Conservation (phyloP, 2,329 filamentous ascomycete genomes). For the Cladosporium phlei region DNA sequence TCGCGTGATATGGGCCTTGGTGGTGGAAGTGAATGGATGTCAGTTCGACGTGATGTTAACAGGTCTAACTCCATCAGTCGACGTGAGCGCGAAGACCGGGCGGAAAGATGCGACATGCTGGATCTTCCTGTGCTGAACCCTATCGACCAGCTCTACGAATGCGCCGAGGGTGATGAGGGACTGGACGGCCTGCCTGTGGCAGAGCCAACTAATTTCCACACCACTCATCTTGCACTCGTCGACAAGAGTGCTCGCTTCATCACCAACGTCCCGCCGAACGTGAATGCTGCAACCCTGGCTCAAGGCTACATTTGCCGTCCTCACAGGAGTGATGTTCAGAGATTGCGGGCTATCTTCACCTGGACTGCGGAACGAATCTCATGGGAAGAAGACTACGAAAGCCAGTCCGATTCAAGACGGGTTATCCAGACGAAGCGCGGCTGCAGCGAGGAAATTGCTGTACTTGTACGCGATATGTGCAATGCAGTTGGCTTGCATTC, state of each 20-base stretch:
- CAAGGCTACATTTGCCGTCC: conserved; percentile 91
- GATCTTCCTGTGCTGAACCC: conserved; percentile 84
- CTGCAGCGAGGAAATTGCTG: conserved; percentile 83
- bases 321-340: conserved; percentile 89
- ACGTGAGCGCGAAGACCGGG: conserved; percentile 78
- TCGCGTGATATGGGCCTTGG: conserved; percentile 67
- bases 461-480: conserved; percentile 90
- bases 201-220: conserved; percentile 74
- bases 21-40: conserved; percentile 80
- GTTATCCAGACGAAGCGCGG: conserved; percentile 80
- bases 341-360: conserved; percentile 89
- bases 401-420: conserved; percentile 73
- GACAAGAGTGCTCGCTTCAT: conserved; percentile 96
- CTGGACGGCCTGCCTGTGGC: conserved; percentile 77
- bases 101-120: conserved; percentile 89
- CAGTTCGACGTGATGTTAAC: conserved; percentile 92
- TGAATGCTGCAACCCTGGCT: conserved; percentile 74
- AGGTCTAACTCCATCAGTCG: conserved; percentile 87
- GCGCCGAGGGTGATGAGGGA: conserved; percentile 83
- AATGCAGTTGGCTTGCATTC: conserved; percentile 79
- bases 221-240: conserved; percentile 68
- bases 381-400: conserved; percentile 94
- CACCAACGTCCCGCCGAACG: conserved; percentile 68
- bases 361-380: conserved; percentile 93
- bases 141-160: conserved; percentile 80